Evolutionary conservation across 139 green algal species (phyloP), one percentile per base, ranked within the genome.

Genomic region (Eudorina sp.): DNA sequence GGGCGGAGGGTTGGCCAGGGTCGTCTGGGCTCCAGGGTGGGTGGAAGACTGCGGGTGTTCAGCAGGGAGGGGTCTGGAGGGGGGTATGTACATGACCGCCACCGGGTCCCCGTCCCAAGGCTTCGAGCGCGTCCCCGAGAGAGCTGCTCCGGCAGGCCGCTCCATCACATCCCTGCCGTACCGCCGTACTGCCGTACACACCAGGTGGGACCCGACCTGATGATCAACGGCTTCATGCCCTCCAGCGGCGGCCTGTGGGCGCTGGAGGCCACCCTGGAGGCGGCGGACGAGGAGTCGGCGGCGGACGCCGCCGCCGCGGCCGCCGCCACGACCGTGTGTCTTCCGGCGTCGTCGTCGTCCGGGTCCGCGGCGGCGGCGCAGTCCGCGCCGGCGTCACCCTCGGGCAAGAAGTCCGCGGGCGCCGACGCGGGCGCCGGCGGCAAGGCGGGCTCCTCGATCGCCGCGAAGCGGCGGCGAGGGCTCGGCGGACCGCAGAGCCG

Each of bases 171-270:
- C 55, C n/a, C 55, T 34, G 55, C 55, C 55, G 55, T 68, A 68
- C 55, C n/a, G 23, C 55, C 19, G 14, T 29, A 9, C 55, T 5
- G 55, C 68, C n/a, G n/a, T n/a, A n/a, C n/a, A 64, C 81, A 48
- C 43, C 74, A 92, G 90, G 89, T 96, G 3, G 97, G 97, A 0
- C 93, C 93, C 3, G 98, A 99, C 89, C 83, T 99, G 4, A 93
- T 99, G 90, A 85, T 98, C 18, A 95, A 88, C 0, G 98, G 98
- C 23, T 99, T 97, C 90, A 91, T 99, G 51, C 96, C 96, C 6
- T 90, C 93, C 31, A 96, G 94, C 13, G 94, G 94, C 5, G 96
- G 96, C 36, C 76, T 90, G 38, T 55, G 73, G n/a, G 83, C 88
- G 0, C 81, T 95, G 19, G 90, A 92, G 25, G 58, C 78, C 1